Percentiles rank a stretch among this genome's conserved stretches.
phyloP scores from a whole-genome alignment of 2,329 filamentous ascomycete species.

The Pseudogymnoascus sp. region DNA sequence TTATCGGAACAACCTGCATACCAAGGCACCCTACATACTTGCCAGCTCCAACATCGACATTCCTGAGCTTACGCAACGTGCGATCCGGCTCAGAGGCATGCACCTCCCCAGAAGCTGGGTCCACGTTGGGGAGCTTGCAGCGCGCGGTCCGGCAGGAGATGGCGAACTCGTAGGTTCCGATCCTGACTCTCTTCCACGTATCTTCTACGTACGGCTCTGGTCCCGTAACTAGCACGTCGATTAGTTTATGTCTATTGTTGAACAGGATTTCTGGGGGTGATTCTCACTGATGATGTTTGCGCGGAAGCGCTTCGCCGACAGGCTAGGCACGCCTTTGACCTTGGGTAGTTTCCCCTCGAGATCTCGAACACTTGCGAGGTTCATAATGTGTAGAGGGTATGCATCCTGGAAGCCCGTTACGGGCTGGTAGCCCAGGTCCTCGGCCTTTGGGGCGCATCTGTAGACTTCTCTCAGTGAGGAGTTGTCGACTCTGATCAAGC shows the following conservation, averaged over 20 bases:
- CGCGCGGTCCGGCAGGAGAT: conserved; percentile 59
- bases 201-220: conserved; percentile 61
- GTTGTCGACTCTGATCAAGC: conserved; percentile 60
- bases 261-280: background rate
- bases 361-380: conserved; percentile 53
- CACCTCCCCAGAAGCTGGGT: conserved; percentile 37
- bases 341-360: conserved; percentile 49
- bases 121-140: conserved; percentile 64
- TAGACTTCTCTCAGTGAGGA: conserved; percentile 48
- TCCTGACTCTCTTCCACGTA: conserved; percentile 54
- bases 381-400: conserved; percentile 65
- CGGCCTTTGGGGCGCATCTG: conserved; percentile 49
- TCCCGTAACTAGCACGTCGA: conserved; percentile 45
- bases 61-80: conserved; percentile 49
- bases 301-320: conserved; percentile 59
- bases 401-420: conserved; percentile 62
- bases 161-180: conserved; percentile 45
- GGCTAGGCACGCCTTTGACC: conserved; percentile 38
- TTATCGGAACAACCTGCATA: conserved; percentile 55
- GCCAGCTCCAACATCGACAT: conserved; percentile 50
- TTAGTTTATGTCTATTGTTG: background rate
- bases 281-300: conserved; percentile 60
- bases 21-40: conserved; percentile 51
- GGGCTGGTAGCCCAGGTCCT: conserved; percentile 54
- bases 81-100: conserved; percentile 45